Base-by-base conservation (phyloP, 805 yeast genomes). In the Ogataea degrootiae region DNA sequence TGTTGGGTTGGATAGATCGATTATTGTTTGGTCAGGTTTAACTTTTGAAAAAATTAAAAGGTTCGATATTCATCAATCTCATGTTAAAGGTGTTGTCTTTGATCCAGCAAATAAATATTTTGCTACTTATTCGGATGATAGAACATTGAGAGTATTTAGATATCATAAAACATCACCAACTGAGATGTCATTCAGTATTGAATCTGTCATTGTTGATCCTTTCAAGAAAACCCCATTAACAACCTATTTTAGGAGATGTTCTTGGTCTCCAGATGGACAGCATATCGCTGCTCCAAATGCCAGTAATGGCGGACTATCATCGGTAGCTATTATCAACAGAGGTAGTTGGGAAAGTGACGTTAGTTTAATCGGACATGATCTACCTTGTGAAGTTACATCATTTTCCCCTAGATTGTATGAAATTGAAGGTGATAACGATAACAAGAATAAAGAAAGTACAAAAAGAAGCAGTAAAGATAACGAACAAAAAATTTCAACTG, bases 41-140 rank as follows among this genome's bases (percentile, higher is more conserved):
- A 92, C 97, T 0, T 90, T 94, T 72, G 96, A 94, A 68, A 79
- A 88, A 54, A 80, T 92, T 47, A 89, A 88, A 62, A 72, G 96
- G 33, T 87, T 89, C 58, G 97, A 92, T 60, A 84, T 90, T 21
- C 99, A 94, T 65, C 95, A 89, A 62, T 87, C 96, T 2, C 92
- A 87, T 69, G 97, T 94, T 26, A 94, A 94, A 66, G 98, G 99
- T 48, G 87, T 94, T 12, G 92, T 92, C 1, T 94, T 94, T 66
- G 99, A 94, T 63, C 99, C 99, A 0, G 99, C 99, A 3, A 90
- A 90, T 65, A 94, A 94, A 68, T 94, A 89, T 65, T 94, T 94
- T 70, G 97, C 96, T 7, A 92, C 99, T 0, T 91, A 95, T 21
- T 87, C 96, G 1, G 99, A 94, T 67, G 99, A 94, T 67, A 75